phyloP scores from a whole-genome alignment of 2,329 filamentous ascomycete species.

The Colletotrichum sp. region DNA sequence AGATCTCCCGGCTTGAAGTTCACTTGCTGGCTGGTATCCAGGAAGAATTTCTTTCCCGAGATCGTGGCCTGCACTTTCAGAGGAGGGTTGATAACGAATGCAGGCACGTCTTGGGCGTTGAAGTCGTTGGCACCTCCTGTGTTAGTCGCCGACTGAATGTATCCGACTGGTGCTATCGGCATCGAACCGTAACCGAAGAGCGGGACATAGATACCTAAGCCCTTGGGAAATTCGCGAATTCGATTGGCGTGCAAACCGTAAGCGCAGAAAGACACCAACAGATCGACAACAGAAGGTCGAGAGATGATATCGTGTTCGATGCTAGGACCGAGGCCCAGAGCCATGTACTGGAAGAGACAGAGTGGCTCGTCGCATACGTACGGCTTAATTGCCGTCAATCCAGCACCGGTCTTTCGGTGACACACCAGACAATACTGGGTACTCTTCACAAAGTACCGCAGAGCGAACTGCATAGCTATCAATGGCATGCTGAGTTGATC shows the following conservation, averaged over 20 bases:
- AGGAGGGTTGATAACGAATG: not conserved
- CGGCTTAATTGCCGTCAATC: slow-evolving; percentile 75
- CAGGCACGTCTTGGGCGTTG: not conserved
- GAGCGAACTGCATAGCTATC: slow-evolving; percentile 73
- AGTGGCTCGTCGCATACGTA: slow-evolving; percentile 78
- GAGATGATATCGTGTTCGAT: slow-evolving; percentile 84
- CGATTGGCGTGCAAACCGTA: slow-evolving; percentile 47
- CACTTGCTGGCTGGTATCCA: slow-evolving; percentile 25
- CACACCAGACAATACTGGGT: slow-evolving; percentile 89
- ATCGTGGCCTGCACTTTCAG: not conserved
- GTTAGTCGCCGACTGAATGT: not conserved
- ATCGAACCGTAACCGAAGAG: not conserved
- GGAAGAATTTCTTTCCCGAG: slow-evolving; percentile 25
- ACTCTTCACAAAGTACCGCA: slow-evolving; percentile 80
- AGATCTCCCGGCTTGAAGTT: slow-evolving; percentile 8
- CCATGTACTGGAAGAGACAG: slow-evolving; percentile 89
- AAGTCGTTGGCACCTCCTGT: not conserved
- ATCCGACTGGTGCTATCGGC: not conserved
- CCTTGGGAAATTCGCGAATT: slow-evolving; percentile 49
- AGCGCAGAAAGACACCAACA: slow-evolving; percentile 85
- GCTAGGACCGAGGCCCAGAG: slow-evolving; percentile 82
- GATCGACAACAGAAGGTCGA: slow-evolving; percentile 82
- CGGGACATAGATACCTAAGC: slow-evolving; percentile 42
- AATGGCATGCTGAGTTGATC: slow-evolving; percentile 54
- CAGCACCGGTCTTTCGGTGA: slow-evolving; percentile 66